Base-by-base conservation (phyloP, 2,329 filamentous ascomycete genomes). In the Magnaporthiopsis incrustans region DNA sequence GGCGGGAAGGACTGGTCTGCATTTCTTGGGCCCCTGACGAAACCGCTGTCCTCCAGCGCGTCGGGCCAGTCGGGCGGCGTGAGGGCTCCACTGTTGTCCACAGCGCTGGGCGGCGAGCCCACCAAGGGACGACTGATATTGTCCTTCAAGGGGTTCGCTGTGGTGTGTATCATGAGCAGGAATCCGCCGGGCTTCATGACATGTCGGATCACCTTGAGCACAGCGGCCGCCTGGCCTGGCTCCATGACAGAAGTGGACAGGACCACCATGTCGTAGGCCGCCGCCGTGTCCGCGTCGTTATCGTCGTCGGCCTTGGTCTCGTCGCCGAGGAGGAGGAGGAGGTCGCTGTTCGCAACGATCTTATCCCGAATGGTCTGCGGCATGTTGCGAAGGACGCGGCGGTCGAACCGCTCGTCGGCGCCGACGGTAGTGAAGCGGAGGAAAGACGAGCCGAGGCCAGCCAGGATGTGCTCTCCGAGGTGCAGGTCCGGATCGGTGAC, bases 51-150 rank as follows among this genome's bases (percentile, higher is more conserved):
- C 1, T 76, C 71, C 0, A 79, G 70, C 1, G 73, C 33, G 14
- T 74, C 72, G 0, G 71, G 70, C 74, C 74, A 77, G 53, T 73
- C 70, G 0, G 74, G 73, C 0, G 72, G 73, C 0, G 72, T 74
- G 18, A 33, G 25, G 18, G 22, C 27, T 53, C 44, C 44, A 25
- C n/a, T 53, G 44, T 25, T 18, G 14, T 6, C 30, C 4, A 30
- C 30, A 5, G n/a, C 12, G 25, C 33, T 22, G 14, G 60, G n/a
- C 27, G 60, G n/a, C 27, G 3, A 53, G 18, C 12, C 44, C 27
- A 18, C 44, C 44, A 22, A 11, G 1, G 26, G n/a, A 25, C 44
- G 14, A 25, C 44, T 64, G 15, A 72, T 64, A 6, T 66, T 64
- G 38, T 69, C 63, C 35, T 68, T 70, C 7, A 71, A 65, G 0